These are phyloP conservation scores for Malus sylvestris DNA, from an alignment of 306 rosid species.

Conservation along the genomic window DNA sequence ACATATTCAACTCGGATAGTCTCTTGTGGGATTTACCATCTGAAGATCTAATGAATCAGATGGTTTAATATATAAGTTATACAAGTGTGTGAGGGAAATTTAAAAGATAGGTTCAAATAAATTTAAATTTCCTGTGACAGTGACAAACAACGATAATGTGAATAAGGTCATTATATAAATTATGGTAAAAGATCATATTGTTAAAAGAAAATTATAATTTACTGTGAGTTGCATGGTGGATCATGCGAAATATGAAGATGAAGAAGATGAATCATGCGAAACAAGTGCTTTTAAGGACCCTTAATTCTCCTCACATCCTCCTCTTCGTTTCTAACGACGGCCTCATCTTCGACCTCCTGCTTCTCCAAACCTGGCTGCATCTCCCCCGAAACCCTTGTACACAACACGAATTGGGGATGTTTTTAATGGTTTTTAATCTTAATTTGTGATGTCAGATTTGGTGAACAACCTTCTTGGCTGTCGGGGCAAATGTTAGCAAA, in stretches of 20 bases:
- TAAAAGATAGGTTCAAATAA: conserved; percentile 30
- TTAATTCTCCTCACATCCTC: background rate
- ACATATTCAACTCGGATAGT: conserved; percentile 64
- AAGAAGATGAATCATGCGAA: background rate
- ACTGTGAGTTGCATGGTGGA: background rate
- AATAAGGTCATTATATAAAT: conserved; percentile 53
- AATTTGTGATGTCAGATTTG: too few relatives aligned
- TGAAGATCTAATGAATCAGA: conserved; percentile 68
- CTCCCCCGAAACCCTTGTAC: background rate
- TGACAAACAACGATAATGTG: conserved; percentile 45
- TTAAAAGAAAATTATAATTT: background rate
- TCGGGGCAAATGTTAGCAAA: too few relatives aligned
- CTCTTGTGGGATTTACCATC: conserved; percentile 88
- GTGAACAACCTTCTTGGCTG: too few relatives aligned
- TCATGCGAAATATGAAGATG: background rate
- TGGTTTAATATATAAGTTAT: conserved; percentile 38
- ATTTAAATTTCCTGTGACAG: conserved; percentile 1
- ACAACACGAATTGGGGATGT: too few relatives aligned
- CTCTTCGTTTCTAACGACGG: background rate
- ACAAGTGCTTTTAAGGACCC: background rate
- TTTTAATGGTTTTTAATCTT: too few relatives aligned
- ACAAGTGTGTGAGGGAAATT: conserved; percentile 2
- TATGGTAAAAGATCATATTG: conserved; percentile 19
- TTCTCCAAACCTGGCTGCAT: background rate
- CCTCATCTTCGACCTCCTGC: background rate